These are phyloP conservation scores for Collybia nuda DNA, from an alignment of 768 basidiomycete genomes.

Conservation along the genomic window DNA sequence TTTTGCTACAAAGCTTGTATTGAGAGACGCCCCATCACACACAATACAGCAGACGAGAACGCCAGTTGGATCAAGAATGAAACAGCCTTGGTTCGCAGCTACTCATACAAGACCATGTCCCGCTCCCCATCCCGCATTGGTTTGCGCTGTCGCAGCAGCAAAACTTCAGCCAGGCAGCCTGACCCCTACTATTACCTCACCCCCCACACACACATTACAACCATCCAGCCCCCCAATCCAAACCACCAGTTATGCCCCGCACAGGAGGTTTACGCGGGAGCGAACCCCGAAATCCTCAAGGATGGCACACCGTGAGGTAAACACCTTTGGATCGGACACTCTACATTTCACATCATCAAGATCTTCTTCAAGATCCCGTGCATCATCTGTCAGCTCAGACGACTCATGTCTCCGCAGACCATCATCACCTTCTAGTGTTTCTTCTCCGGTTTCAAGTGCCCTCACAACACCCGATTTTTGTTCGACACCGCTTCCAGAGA, in stretches of 20 bases:
- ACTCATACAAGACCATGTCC: conserved; percentile 1
- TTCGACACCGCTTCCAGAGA: background rate
- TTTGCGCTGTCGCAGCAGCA: conserved; percentile 13
- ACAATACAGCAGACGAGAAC: background rate
- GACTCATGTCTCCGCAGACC: background rate
- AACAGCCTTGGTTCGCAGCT: conserved; percentile 6
- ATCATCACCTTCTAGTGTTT: conserved; percentile 9
- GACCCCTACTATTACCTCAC: conserved; percentile 2
- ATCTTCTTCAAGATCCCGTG: conserved; percentile 1
- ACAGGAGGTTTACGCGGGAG: conserved; percentile 5
- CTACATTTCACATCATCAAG: conserved; percentile 7
- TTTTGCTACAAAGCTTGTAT: conserved; percentile 10
- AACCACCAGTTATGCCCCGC: too few species aligned
- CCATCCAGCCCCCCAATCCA: too few species aligned
- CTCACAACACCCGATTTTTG: conserved; percentile 2
- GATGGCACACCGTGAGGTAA: background rate
- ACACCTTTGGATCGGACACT: background rate
- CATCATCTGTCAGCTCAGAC: conserved; percentile 3
- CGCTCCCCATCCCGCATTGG: conserved; percentile 16
- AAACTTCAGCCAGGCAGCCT: background rate
- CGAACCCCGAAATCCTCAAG: conserved; percentile 2
- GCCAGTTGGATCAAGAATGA: too few species aligned
- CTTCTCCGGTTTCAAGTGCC: conserved; percentile 5
- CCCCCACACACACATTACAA: background rate
- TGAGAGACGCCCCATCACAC: background rate